Evolutionary conservation across 73 alveolate genomes (phyloP), one percentile per base, ranked within the genome.

Genomic region (Paramecium sonneborni): DNA sequence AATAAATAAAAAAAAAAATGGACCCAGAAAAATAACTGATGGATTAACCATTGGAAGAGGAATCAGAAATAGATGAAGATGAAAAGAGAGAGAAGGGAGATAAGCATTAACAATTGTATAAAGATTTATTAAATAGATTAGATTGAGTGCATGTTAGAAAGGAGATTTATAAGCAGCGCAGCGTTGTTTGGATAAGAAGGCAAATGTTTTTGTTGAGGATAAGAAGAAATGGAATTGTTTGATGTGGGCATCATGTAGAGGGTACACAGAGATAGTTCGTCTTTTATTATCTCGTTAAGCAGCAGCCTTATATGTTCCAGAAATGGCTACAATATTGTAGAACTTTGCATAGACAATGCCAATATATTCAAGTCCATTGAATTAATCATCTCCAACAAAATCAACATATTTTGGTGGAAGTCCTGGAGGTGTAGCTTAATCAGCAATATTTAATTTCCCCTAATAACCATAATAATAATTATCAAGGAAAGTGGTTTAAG

Each of bases 221-320:
- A 86, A 86, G 84, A 88, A 88, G 28, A 88, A 88, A 70, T 88
- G 94, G 94, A 88, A 57, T 62, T 85, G 91, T 2, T 39, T 88
- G 14, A 88, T 88, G 85, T 88, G 94, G 94, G 94, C 94, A 39
- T 84, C 94, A 23, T 88, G 94, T 26, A 88, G 74, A 88, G 94
- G 94, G 30, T 82, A 67, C 32, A 41, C 84, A 5, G 94, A 88
- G 20, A 88, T 88, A 35, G 90, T 70, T 21, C 76, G 94, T 69
- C 57, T 88, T 20, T 72, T 88, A 9, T 38, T 88, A 23, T 68
- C 52, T 38, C 46, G 84, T 12, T 56, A 70, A 69, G 94, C 86
- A 34, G 86, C 94, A 37, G 69, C 69, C 21, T 48, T 34, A 12
- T 69, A 68, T 37, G 43, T 56, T 44, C 79, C 74, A 26, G 91